phyloP scores from a whole-genome alignment of 495 filamentous ascomycete species.

The Aspergillus sclerotiicarbonarius region DNA sequence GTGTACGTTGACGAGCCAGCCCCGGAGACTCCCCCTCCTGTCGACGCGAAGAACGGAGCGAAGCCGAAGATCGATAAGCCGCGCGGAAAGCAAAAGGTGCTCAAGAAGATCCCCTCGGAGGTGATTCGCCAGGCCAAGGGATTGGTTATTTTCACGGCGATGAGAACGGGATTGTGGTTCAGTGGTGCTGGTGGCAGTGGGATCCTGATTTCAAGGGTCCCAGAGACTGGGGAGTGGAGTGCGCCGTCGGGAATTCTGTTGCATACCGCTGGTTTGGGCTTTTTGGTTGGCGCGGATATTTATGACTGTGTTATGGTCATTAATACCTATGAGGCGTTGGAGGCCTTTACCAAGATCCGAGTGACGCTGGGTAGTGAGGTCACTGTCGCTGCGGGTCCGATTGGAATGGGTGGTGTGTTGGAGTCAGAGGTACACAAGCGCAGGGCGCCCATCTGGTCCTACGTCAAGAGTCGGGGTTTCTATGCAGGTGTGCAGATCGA shows the following conservation, averaged over 20 bases:
- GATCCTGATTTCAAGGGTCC: constrained; percentile 72
- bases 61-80: constrained; percentile 52
- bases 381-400: constrained; percentile 72
- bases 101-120: constrained; percentile 82
- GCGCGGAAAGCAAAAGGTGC: constrained; percentile 62
- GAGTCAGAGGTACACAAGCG: constrained; percentile 72
- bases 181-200: constrained; percentile 81
- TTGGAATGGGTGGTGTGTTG: constrained; percentile 69
- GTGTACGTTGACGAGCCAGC: constrained; percentile 51
- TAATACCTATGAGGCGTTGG: constrained; percentile 76
- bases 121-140: constrained; percentile 85
- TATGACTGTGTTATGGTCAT: constrained; percentile 93
- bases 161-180: constrained; percentile 88
- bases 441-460: constrained; percentile 76
- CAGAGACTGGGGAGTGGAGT: constrained; percentile 80
- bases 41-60: constrained; percentile 21
- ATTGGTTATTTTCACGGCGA: constrained; percentile 88
- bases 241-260: constrained; percentile 84
- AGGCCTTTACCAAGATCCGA: constrained; percentile 73
- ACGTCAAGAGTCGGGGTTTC: constrained; percentile 82
- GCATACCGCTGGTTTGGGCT: constrained; percentile 81
- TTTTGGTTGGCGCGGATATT: constrained; percentile 84
- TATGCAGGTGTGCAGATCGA: constrained; percentile 83
- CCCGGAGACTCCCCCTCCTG: neutral
- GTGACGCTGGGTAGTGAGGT: constrained; percentile 78